Conservation (phyloP, 148 eudicot species). For the Camellia lanceoleosa region DNA sequence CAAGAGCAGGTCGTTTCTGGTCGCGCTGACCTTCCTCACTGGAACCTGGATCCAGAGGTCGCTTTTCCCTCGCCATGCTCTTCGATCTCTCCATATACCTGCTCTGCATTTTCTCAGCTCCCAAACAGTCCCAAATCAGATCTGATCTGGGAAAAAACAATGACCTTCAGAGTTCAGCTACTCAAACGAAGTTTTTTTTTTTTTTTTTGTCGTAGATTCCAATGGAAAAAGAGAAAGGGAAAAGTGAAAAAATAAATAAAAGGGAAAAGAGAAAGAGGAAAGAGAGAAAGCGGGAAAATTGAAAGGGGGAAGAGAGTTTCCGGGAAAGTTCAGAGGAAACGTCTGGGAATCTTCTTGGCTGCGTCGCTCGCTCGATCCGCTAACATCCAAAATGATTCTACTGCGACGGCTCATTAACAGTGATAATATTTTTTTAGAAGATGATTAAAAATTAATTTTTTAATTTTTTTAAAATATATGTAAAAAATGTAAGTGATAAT, state of each 20-base stretch:
- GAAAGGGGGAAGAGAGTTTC: constrained; percentile 27
- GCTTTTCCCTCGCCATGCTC: constrained; percentile 65
- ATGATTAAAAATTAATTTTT: too few species aligned
- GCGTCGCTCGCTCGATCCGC: background rate
- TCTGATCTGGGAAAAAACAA: constrained; percentile 20
- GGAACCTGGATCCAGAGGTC: constrained; percentile 54
- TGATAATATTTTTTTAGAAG: too few species aligned
- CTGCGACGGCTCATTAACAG: constrained; percentile 22
- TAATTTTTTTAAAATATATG: too few species aligned
- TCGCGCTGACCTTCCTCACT: constrained; percentile 72
- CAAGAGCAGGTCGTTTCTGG: constrained; percentile 87
- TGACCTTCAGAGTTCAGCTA: background rate
- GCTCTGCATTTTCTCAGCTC: constrained; percentile 53
- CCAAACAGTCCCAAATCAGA: constrained; percentile 17
- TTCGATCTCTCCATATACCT: constrained; percentile 78
- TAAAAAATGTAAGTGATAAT: too few species aligned
- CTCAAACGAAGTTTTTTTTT: background rate
- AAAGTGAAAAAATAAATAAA: background rate
- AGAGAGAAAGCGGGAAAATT: constrained; percentile 37
- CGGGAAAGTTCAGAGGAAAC: constrained; percentile 38
- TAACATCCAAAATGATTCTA: background rate
- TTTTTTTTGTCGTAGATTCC: background rate
- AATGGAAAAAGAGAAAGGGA: background rate
- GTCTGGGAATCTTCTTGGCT: constrained; percentile 35
- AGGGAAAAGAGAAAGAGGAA: constrained; percentile 7